Conservation (phyloP, 164 flowering plant genomes). For the Platanus orientalis region DNA sequence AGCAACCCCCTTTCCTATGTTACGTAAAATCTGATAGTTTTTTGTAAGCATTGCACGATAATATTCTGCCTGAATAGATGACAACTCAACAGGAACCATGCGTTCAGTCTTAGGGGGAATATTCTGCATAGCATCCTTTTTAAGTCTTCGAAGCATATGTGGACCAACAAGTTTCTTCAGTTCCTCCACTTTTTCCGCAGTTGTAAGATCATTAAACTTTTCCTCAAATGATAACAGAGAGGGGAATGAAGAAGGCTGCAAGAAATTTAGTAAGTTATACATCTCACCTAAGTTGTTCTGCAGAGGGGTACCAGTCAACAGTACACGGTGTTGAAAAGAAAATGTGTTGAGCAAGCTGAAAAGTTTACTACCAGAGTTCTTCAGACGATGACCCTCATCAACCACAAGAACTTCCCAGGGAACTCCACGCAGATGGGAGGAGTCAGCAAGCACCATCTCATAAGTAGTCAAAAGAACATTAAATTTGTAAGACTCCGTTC, state of each 20-base stretch:
- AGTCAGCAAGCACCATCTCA: conserved; percentile 96
- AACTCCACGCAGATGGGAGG: conserved; percentile 76
- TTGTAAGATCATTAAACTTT: conserved; percentile 87
- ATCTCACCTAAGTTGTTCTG: conserved; percentile 98
- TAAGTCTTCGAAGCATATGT: conserved; percentile 98
- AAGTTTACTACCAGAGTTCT: conserved; percentile 91
- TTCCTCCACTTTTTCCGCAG: conserved; percentile 94
- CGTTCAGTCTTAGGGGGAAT: conserved; percentile 97
- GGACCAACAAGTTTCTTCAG: conserved; percentile 98
- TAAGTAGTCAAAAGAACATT: conserved; percentile 94
- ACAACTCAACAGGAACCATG: conserved; percentile 96
- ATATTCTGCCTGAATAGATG: conserved; percentile 96
- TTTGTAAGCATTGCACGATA: conserved; percentile 99
- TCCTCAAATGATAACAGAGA: conserved; percentile 87
- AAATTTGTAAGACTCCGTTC: conserved; percentile 54
- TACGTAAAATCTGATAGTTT: conserved; percentile 87
- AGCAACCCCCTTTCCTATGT: conserved; percentile 88
- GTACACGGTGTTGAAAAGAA: conserved; percentile 92
- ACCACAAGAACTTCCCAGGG: conserved; percentile 99
- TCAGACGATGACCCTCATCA: conserved; percentile 99
- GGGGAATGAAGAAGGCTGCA: conserved; percentile 95
- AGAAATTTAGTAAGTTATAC: conserved; percentile 91
- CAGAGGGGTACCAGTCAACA: conserved; percentile 97
- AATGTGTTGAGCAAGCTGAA: conserved; percentile 84
- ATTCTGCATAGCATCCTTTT: conserved; percentile 95